Evolutionary conservation across 1,139 yeast genomes (phyloP).

Genomic region (Pichia cactophila): DNA sequence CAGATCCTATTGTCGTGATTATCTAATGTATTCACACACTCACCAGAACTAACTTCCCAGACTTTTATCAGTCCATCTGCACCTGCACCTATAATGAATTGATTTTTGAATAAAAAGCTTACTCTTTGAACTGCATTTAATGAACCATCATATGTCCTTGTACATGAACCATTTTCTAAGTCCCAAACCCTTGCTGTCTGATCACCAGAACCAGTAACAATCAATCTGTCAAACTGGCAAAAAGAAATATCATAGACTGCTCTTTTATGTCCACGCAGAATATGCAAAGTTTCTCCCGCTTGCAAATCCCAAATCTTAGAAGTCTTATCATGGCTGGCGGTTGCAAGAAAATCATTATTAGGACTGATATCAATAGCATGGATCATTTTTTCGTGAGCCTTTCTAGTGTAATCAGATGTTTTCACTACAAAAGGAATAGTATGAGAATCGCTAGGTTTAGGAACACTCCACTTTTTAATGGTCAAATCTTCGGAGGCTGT

Average conservation of each 20-base stretch:
- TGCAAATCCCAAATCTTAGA: constrained; percentile 83
- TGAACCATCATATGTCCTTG: constrained; percentile 87
- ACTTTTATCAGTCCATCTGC: constrained; percentile 91
- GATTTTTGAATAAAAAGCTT: constrained; percentile 56
- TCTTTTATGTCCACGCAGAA: constrained; percentile 82
- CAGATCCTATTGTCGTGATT: constrained; percentile 92
- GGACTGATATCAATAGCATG: constrained; percentile 85
- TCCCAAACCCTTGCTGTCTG: constrained; percentile 89
- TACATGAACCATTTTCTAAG: constrained; percentile 63
- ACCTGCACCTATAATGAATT: constrained; percentile 74
- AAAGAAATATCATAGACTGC: constrained; percentile 92
- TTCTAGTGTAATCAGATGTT: constrained; percentile 75
- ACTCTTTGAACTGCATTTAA: constrained; percentile 86
- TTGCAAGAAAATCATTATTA: constrained; percentile 78
- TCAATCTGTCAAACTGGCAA: constrained; percentile 65
- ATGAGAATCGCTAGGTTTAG: constrained; percentile 29
- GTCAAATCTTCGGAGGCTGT: constrained; percentile 90
- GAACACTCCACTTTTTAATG: constrained; percentile 81
- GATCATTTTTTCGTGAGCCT: constrained; percentile 95
- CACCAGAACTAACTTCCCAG: constrained; percentile 77
- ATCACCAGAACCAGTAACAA: constrained; percentile 85
- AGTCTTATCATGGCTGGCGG: constrained; percentile 93
- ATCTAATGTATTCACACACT: constrained; percentile 74
- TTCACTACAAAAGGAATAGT: constrained; percentile 29
- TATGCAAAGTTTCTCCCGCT: constrained; percentile 77